These are phyloP conservation scores for Penicillium paxilli DNA, from an alignment of 495 filamentous ascomycete species.

Conservation along the genomic window DNA sequence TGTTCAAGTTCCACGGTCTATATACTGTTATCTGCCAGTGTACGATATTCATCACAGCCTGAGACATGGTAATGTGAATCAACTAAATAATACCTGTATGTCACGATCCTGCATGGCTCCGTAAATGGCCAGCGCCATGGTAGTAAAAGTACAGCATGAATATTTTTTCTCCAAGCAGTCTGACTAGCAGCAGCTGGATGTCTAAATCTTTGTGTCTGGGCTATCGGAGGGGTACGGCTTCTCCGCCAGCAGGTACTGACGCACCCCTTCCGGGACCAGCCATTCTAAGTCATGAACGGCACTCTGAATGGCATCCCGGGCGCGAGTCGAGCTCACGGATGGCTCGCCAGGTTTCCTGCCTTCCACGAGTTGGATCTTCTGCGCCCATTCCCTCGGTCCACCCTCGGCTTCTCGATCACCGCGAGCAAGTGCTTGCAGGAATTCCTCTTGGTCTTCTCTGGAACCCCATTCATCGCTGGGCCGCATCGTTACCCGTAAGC, in stretches of 20 bases:
- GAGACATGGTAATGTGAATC: no score
- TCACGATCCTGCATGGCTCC: no score
- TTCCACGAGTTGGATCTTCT: conserved; percentile 68
- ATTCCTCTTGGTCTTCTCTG: conserved; percentile 57
- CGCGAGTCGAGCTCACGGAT: conserved; percentile 76
- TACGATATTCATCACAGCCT: no score
- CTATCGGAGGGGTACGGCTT: conserved; percentile 30
- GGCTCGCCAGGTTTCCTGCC: conserved; percentile 53
- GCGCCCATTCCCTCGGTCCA: conserved; percentile 65
- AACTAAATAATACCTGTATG: no score
- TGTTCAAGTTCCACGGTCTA: no score
- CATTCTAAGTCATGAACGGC: conserved; percentile 56
- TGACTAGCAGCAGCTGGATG: no score
- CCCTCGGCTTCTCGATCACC: conserved; percentile 58
- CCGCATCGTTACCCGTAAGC: conserved; percentile 71
- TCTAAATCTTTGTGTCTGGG: not conserved
- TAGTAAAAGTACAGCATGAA: no score
- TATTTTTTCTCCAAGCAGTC: not conserved
- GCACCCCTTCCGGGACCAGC: conserved; percentile 65
- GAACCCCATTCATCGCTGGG: conserved; percentile 67
- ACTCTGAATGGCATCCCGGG: conserved; percentile 60
- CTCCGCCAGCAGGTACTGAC: conserved; percentile 53
- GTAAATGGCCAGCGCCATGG: no score
- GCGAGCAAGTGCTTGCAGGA: conserved; percentile 50
- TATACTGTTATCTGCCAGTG: no score